phyloP scores from a whole-genome alignment of 371 early-diverging fungal species.

The Mortierella sp. region DNA sequence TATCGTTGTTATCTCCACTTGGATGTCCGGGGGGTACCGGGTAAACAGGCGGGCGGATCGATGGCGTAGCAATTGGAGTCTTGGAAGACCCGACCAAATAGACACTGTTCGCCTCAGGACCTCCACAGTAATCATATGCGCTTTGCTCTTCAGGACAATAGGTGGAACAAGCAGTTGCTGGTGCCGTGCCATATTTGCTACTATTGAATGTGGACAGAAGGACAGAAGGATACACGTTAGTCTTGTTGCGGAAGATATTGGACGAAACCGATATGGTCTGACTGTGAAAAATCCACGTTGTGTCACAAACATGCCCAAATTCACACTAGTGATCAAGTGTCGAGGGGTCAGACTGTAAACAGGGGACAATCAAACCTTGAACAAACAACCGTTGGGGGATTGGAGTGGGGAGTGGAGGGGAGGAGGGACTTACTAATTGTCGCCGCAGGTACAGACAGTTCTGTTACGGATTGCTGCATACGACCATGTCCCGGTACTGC shows the following conservation, averaged over 20 bases:
- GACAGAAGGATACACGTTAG: background rate
- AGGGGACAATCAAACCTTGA: no score
- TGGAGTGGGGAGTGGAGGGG: no score
- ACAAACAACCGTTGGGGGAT: no score
- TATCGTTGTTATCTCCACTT: background rate
- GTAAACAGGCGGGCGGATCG: constrained; percentile 13
- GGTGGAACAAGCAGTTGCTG: constrained; percentile 29
- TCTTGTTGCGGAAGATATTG: no score
- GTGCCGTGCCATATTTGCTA: constrained; percentile 35
- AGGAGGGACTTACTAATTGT: constrained; percentile 25
- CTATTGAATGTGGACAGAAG: background rate
- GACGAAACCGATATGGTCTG: no score
- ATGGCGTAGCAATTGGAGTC: constrained; percentile 24
- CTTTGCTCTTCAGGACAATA: constrained; percentile 32
- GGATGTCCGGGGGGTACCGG: constrained; percentile 9
- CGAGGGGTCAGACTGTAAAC: no score
- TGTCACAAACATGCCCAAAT: no score
- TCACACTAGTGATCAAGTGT: no score
- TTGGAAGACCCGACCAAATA: constrained; percentile 22
- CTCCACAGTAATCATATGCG: constrained; percentile 42
- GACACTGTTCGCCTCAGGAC: constrained; percentile 31
- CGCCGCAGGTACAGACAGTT: constrained; percentile 48
- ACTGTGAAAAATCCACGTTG: no score
- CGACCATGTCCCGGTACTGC: constrained; percentile 46
- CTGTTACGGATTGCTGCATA: constrained; percentile 46